Conservation (phyloP, 2,329 filamentous ascomycete genomes). For the Colletotrichum endophyticum region DNA sequence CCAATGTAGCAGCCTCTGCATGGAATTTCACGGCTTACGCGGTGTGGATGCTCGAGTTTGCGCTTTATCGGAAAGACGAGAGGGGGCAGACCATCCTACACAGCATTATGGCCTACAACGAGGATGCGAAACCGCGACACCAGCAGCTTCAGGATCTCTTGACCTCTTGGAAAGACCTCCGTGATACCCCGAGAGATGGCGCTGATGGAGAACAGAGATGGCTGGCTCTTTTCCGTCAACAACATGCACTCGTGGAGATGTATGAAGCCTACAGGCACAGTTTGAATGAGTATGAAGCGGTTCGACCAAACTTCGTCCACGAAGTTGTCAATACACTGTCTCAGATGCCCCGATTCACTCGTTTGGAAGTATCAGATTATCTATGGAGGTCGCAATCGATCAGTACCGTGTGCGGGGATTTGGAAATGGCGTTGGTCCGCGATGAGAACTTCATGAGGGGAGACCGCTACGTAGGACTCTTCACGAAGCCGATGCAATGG, state of each 20-base stretch:
- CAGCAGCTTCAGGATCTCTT: background rate
- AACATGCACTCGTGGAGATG: background rate
- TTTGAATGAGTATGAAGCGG: rapidly evolving
- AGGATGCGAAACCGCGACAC: no score
- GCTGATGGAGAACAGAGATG: background rate
- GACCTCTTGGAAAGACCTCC: rapidly evolving
- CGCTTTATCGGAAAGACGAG: background rate
- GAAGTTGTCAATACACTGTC: background rate
- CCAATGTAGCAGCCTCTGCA: rapidly evolving
- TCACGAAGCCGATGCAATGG: background rate
- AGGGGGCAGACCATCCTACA: no score
- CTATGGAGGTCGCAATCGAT: background rate
- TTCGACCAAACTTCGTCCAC: background rate
- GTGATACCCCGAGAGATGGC: rapidly evolving
- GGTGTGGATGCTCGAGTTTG: background rate
- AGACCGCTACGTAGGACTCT: rapidly evolving
- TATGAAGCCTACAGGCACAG: rapidly evolving
- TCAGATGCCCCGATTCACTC: rapidly evolving
- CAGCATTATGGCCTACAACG: no score
- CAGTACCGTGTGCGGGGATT: rapidly evolving
- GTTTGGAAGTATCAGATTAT: background rate
- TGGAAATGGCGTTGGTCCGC: rapidly evolving
- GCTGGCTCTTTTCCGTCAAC: background rate
- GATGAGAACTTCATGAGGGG: background rate
- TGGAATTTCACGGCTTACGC: background rate